Conservation (phyloP, 2,329 filamentous ascomycete species). For the Dactylella cylindrospora region DNA sequence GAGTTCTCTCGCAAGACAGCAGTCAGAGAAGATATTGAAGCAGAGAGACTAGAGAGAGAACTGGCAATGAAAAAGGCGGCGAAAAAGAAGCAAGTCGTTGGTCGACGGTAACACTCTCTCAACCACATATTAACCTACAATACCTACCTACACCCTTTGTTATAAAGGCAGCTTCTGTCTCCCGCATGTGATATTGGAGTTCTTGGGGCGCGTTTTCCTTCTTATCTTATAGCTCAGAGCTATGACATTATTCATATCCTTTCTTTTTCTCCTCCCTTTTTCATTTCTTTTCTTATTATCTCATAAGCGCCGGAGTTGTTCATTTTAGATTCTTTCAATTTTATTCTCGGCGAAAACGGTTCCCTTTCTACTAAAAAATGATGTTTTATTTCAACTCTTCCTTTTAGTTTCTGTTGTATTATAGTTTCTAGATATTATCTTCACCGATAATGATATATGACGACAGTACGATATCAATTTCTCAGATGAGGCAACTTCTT, state of each 20-base stretch:
- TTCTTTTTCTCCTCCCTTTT: background rate
- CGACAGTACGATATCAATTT: too few relatives aligned
- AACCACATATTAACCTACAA: background rate
- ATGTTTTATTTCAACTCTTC: too few relatives aligned
- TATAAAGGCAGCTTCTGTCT: background rate
- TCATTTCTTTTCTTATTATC: background rate
- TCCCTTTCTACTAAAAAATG: too few relatives aligned
- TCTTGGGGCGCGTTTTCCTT: background rate
- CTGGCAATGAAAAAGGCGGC: slow-evolving; percentile 46
- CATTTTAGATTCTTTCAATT: too few relatives aligned
- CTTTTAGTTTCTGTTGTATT: too few relatives aligned
- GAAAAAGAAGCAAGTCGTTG: slow-evolving; percentile 39
- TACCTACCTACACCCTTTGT: background rate
- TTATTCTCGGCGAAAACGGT: too few relatives aligned
- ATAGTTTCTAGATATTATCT: too few relatives aligned
- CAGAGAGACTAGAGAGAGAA: slow-evolving; percentile 47
- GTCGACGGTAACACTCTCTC: slow-evolving; percentile 27
- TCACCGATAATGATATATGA: too few relatives aligned
- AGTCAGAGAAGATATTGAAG: slow-evolving; percentile 46
- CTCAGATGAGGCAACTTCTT: too few relatives aligned
- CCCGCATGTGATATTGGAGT: slow-evolving; percentile 17
- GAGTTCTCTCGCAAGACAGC: slow-evolving; percentile 45
- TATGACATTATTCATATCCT: background rate
- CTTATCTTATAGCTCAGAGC: slow-evolving; percentile 21
- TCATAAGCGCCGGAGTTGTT: too few relatives aligned